Conservation (phyloP, 768 basidiomycete genomes). For the Hypholoma sublateritium region DNA sequence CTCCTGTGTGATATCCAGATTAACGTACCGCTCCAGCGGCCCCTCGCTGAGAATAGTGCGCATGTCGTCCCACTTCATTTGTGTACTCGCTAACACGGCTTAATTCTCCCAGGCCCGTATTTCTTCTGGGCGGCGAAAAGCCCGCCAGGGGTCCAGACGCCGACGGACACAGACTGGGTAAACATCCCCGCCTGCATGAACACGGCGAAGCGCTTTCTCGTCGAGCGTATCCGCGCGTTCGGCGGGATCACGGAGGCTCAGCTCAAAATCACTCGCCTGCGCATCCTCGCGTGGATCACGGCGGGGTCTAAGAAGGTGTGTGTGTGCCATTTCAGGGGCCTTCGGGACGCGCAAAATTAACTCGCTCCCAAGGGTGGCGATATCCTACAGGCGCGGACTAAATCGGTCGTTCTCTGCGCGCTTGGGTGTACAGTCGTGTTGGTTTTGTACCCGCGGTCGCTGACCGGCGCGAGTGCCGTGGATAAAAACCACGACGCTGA, state of each 20-base stretch:
- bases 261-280: slow-evolving; percentile 33
- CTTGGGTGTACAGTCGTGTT: slow-evolving; percentile 39
- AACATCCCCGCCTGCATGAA: slow-evolving; percentile 25
- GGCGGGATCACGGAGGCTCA: slow-evolving; percentile 27
- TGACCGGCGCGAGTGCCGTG: neutral
- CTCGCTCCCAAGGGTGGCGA: slow-evolving; percentile 19
- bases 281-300: slow-evolving; percentile 41
- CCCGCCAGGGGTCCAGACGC: slow-evolving; percentile 2
- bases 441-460: slow-evolving; percentile 21
- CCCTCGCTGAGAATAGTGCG: slow-evolving; percentile 27
- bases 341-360: neutral
- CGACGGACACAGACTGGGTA: slow-evolving; percentile 15
- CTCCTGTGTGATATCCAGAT: slow-evolving; percentile 41
- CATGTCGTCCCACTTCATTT: slow-evolving; percentile 4
- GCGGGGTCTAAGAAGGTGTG: slow-evolving; percentile 36
- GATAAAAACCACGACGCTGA: no score
- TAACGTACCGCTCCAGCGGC: slow-evolving; percentile 28
- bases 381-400: slow-evolving; percentile 25
- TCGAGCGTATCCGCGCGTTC: slow-evolving; percentile 30
- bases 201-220: slow-evolving; percentile 29
- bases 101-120: slow-evolving; percentile 26
- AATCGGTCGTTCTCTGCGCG: slow-evolving; percentile 30
- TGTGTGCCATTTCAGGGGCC: neutral
- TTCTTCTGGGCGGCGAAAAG: slow-evolving; percentile 24
- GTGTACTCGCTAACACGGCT: neutral